Percentiles rank a stretch among this genome's conserved stretches.
Conservation (phyloP, 2,329 filamentous ascomycete genomes). For the Aureobasidium sp. region DNA sequence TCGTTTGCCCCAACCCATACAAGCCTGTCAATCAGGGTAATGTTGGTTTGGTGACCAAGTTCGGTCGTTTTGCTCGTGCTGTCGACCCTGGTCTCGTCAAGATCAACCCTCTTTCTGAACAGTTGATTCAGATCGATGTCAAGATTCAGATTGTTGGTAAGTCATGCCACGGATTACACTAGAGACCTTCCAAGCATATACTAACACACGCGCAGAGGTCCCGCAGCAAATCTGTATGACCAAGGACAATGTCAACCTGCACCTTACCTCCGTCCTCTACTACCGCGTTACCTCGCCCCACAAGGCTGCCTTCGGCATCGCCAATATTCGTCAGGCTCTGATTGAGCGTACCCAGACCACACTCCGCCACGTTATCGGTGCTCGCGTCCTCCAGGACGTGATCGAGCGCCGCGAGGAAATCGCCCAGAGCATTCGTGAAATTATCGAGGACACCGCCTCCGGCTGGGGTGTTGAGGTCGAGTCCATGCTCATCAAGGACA, state of each 20-base stretch:
- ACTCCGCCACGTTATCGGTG: slow-evolving; percentile 90
- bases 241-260: slow-evolving; percentile 95
- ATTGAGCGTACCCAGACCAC: slow-evolving; percentile 97
- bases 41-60: slow-evolving; percentile 91
- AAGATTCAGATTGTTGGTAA: slow-evolving; percentile 90
- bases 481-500: slow-evolving; percentile 99
- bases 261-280: slow-evolving; percentile 95
- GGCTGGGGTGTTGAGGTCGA: slow-evolving; percentile 96
- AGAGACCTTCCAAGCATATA: not conserved
- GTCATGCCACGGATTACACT: slow-evolving; percentile 20
- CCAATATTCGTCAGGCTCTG: slow-evolving; percentile 90
- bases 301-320: slow-evolving; percentile 94
- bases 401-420: slow-evolving; percentile 98
- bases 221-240: slow-evolving; percentile 98
- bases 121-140: slow-evolving; percentile 86
- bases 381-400: slow-evolving; percentile 91
- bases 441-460: slow-evolving; percentile 89
- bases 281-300: slow-evolving; percentile 95
- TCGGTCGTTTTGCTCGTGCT: slow-evolving; percentile 88
- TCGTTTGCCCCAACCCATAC: slow-evolving; percentile 91
- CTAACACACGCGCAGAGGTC: slow-evolving; percentile 53
- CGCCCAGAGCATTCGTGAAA: slow-evolving; percentile 88
- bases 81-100: slow-evolving; percentile 96
- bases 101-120: slow-evolving; percentile 92
- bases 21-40: slow-evolving; percentile 88